Evolutionary conservation across 1,284 basidiomycete species (phyloP), one percentile per base, ranked within the genome.

Genomic region (Rhodofomes roseus): DNA sequence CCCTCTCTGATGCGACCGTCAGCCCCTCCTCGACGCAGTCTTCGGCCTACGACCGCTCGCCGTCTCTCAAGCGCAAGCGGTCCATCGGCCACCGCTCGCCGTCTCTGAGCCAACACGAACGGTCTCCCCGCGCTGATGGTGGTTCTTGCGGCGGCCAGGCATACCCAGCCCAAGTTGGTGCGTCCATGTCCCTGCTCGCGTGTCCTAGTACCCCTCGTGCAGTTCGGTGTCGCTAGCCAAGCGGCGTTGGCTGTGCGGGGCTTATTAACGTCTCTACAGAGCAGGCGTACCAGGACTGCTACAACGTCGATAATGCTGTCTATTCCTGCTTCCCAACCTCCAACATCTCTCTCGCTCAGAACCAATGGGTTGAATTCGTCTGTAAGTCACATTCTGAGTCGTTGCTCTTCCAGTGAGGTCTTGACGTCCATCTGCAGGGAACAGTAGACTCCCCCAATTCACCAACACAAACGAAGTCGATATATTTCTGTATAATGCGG

Each of bases 281-380:
- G 6, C 58, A 63, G 27, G 79, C 79, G 22, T 64, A 63, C 57
- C 14, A 39, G 16, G 29, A 69, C 50, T 80, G 80, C 63, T 48
- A 73, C 36, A 65, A 66, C 55, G 73, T 85, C n/a, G 82, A 82
- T 62, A 93, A 93, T 74, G 73, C 82, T 54, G 75, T 90, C 59
- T 77, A 84, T 46, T 89, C 90, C 6, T 93, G 91, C 71, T 92
- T 80, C 68, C 91, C 91, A 14, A 78, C 74, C 0, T 51, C 71
- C 8, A 73, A 78, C 61, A 81, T 81, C 31, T 61, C 75, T 27
- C 76, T 92, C 60, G 72, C 80, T 23, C 90, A 93, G 70, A 81
- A 86, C 68, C 73, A 90, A 60, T 90, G 83, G 79, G 83, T 85
- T 6, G 79, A 83, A 37, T 86, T 92, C 69, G 84, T 93, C 68